Evolutionary conservation across 305 asterid species (phyloP).

Genomic region (Coffea humblotiana): DNA sequence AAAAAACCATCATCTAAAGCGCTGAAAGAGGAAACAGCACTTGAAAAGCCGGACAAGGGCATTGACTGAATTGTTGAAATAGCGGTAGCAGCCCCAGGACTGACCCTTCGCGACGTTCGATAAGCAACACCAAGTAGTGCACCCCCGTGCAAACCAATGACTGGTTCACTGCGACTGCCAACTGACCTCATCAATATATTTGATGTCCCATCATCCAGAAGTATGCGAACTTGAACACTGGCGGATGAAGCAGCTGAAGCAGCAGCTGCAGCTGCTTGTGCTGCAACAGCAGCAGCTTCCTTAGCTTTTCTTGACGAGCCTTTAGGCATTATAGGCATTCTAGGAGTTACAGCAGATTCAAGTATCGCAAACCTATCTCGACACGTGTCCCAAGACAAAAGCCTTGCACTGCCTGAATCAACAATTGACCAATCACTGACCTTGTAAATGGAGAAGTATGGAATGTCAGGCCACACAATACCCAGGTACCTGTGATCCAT

Average conservation of each 20-base stretch:
- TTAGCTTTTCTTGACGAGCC: conserved; percentile 91
- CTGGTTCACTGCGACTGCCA: conserved; percentile 90
- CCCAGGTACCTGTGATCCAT: conserved; percentile 73
- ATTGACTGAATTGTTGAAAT: conserved; percentile 90
- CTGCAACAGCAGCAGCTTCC: conserved; percentile 97
- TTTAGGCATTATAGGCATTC: conserved; percentile 81
- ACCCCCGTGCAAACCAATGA: conserved; percentile 84
- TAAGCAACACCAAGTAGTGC: conserved; percentile 89
- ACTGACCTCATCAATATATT: conserved; percentile 89
- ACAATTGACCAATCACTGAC: conserved; percentile 93
- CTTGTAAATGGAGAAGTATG: conserved; percentile 87
- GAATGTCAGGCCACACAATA: conserved; percentile 97
- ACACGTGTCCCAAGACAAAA: conserved; percentile 93
- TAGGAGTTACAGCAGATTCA: conserved; percentile 75
- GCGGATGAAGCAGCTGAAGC: conserved; percentile 90
- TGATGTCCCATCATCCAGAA: conserved; percentile 94
- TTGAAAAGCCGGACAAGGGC: conserved; percentile 86
- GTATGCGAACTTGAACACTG: conserved; percentile 86
- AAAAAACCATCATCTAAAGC: conserved; percentile 63
- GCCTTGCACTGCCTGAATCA: conserved; percentile 98
- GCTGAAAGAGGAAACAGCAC: conserved; percentile 62
- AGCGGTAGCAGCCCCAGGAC: conserved; percentile 74
- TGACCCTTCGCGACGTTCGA: conserved; percentile 76
- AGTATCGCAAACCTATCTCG: conserved; percentile 89
- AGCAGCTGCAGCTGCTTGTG: conserved; percentile 86